Conservation (phyloP, 2,329 filamentous ascomycete genomes). For the Falciphora oryzae region DNA sequence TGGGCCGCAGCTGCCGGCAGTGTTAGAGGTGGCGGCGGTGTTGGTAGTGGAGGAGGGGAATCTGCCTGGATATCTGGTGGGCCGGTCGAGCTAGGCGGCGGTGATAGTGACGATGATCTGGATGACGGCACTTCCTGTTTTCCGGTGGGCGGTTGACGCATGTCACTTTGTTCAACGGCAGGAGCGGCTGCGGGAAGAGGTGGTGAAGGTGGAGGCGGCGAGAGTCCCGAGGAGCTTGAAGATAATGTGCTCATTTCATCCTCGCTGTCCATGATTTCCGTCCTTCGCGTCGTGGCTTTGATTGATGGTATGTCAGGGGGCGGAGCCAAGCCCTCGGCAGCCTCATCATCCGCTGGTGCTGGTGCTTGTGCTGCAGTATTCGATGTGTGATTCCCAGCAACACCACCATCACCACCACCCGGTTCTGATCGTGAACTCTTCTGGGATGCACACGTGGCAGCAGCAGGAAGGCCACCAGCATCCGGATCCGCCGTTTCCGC, state of each 20-base stretch:
- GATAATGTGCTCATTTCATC: constrained; percentile 25
- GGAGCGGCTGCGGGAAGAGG: not conserved
- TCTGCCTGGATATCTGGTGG: not conserved
- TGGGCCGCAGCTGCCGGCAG: too few species aligned
- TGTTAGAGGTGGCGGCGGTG: not conserved
- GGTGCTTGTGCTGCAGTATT: too few species aligned
- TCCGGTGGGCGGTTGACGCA: not conserved
- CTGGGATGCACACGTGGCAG: too few species aligned
- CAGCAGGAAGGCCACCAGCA: not conserved
- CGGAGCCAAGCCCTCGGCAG: not conserved
- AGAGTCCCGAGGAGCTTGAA: constrained; percentile 1
- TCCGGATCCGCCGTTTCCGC: not conserved
- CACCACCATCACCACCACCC: too few species aligned
- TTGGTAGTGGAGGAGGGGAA: not conserved
- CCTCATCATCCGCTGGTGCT: not conserved
- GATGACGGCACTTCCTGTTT: not conserved
- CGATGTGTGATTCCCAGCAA: too few species aligned
- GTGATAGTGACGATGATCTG: not conserved
- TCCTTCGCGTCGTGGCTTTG: constrained; percentile 1
- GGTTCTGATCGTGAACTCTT: too few species aligned
- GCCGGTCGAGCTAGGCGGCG: not conserved
- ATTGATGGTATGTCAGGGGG: not conserved
- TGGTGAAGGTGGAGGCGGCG: not conserved
- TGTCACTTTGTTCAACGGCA: not conserved
- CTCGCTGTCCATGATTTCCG: constrained; percentile 33